These are phyloP conservation scores for Sporisorium graminicola DNA, from an alignment of 1,284 basidiomycete genomes.

Conservation along the genomic window DNA sequence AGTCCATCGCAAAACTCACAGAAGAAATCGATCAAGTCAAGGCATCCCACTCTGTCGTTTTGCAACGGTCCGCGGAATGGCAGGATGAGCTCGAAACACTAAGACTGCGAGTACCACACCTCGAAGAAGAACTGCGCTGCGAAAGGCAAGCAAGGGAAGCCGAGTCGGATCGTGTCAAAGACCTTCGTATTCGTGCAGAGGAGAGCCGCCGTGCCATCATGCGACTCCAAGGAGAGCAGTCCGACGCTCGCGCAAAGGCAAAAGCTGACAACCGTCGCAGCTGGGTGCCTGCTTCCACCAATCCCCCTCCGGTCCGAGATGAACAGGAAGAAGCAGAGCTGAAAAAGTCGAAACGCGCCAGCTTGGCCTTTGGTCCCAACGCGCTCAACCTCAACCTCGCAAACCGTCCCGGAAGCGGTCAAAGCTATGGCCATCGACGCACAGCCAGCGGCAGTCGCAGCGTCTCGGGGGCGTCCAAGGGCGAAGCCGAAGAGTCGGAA, in stretches of 20 bases:
- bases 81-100: conserved; percentile 60
- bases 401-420: conserved; percentile 14
- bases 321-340: conserved; percentile 56
- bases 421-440: conserved; percentile 38
- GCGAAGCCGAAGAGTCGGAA: conserved; percentile 33
- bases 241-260: conserved; percentile 50
- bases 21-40: conserved; percentile 53
- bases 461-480: conserved; percentile 37
- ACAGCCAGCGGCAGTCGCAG: conserved; percentile 51
- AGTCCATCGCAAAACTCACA: conserved; percentile 36
- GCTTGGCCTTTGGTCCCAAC: conserved; percentile 59
- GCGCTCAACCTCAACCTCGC: conserved; percentile 34
- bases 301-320: conserved; percentile 26
- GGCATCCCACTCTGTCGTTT: conserved; percentile 51
- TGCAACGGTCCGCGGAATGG: conserved; percentile 58
- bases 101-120: conserved; percentile 29
- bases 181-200: conserved; percentile 62
- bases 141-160: conserved; percentile 52
- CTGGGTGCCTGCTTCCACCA: conserved; percentile 43
- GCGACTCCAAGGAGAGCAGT: conserved; percentile 61
- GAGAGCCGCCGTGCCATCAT: conserved; percentile 65
- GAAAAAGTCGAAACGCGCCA: conserved; percentile 56
- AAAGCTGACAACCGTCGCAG: conserved; percentile 53
- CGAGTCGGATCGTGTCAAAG: conserved; percentile 63
- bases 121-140: conserved; percentile 28